Evolutionary conservation across 371 early-diverging fungal species (phyloP), one percentile per base, ranked within the genome.

Genomic region (Syncephalis plumigaleata): DNA sequence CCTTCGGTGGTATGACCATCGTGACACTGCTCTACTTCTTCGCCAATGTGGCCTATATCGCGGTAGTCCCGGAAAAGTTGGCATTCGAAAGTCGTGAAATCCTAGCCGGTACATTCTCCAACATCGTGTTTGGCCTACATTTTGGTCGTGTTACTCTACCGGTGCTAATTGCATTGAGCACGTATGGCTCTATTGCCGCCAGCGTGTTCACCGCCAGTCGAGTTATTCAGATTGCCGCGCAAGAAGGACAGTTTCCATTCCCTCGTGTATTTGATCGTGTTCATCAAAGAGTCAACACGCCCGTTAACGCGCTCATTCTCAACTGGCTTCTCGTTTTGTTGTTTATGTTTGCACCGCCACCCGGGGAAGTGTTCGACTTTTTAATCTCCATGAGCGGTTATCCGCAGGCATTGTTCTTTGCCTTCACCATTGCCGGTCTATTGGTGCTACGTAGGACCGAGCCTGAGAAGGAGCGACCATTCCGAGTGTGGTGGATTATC

Each of bases 31-130:
- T 61, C 2, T 65, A 60, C 46, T 40, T 62, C 27, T 39, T 65
- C 8, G 62, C 56, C 21, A 66, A 62, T 9, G 27, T 62, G 40
- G 59, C 63, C 2, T 65, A 65, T 46, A 57, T 62, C 38, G 50
- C 58, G 20, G 65, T 58, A 2, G 56, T 65, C 9, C 58, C 65
- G 5, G 45, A 49, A 39, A 55, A 54, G 1, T 51, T 57, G 21
- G 49, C 62, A 27, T n/a, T 40, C 1, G 23, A 21, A 1, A 55
- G 57, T 21, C 46, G 46, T 1, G 54, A 49, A 3, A 54, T 51
- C 3, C 50, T 65, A 8, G 65, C 65, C n/a, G 63, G 52, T 18
- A 50, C 52, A n/a, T 62, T 62, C 31, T 58, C 57, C 20, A 38
- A 44, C 7, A 49, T 58, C 1, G 50, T 57, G 17, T 59, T 60